Percentiles rank a stretch among this genome's conserved stretches.
These are phyloP conservation scores for Tolypocladium endophyticum DNA, from an alignment of 2,329 filamentous ascomycete genomes.

Conservation along the genomic window DNA sequence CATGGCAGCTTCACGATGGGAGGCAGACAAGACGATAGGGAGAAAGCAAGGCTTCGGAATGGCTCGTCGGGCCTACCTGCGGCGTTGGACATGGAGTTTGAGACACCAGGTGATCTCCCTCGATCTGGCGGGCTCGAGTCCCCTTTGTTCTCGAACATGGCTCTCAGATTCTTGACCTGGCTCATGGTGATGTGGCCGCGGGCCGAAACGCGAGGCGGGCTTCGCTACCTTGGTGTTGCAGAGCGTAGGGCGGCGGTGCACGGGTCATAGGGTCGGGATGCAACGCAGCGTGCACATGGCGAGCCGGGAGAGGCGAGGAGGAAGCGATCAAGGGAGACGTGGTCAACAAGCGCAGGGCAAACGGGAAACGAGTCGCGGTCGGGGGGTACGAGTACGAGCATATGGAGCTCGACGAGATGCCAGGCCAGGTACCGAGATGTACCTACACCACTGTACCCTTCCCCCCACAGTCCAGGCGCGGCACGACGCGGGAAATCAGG, in stretches of 20 bases:
- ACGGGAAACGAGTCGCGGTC: neutral
- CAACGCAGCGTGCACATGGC: neutral
- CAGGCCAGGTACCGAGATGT: conserved; percentile 1
- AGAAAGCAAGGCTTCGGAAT: conserved; percentile 1
- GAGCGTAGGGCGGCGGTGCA: neutral
- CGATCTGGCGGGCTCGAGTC: conserved; percentile 55
- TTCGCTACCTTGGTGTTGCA: neutral
- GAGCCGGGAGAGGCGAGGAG: neutral
- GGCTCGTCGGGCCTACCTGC: conserved; percentile 11
- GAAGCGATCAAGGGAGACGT: neutral
- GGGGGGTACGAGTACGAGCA: neutral
- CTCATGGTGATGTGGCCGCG: conserved; percentile 38
- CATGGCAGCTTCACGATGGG: neutral
- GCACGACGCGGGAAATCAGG: neutral
- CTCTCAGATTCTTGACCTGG: conserved; percentile 63
- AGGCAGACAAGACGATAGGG: neutral
- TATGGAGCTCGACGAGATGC: neutral
- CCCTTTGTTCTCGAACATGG: conserved; percentile 70
- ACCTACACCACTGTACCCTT: neutral
- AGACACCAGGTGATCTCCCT: conserved; percentile 54
- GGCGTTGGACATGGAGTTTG: conserved; percentile 16
- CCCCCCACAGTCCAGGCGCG: neutral
- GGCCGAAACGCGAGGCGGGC: neutral
- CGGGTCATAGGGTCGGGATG: neutral
- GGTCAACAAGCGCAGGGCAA: neutral